Conservation (phyloP, 2,329 filamentous ascomycete species). For the Aspergillus amoenus region DNA sequence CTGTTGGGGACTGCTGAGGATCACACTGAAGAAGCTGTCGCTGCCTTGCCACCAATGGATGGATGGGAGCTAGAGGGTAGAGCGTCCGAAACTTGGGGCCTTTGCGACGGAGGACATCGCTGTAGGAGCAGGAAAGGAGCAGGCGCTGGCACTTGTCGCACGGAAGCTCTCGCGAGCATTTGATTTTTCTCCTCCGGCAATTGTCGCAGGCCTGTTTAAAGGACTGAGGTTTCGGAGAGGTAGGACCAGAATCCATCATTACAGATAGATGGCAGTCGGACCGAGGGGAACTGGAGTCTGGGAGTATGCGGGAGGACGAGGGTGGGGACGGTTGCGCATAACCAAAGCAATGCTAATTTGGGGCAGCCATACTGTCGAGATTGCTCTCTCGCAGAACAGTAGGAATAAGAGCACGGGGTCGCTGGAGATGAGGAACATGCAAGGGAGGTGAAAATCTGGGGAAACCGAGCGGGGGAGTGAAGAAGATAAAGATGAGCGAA, state of each 20-base stretch:
- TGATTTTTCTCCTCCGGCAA: slow-evolving; percentile 45
- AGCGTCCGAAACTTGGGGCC: slow-evolving; percentile 41
- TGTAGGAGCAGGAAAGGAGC: slow-evolving; percentile 41
- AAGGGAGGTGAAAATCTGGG: slow-evolving; percentile 15
- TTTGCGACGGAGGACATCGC: slow-evolving; percentile 38
- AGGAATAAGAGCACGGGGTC: background rate
- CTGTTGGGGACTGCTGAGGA: slow-evolving; percentile 15
- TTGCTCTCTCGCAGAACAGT: background rate
- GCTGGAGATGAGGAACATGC: background rate
- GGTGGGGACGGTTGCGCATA: background rate
- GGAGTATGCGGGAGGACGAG: background rate
- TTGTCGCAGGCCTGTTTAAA: slow-evolving; percentile 42
- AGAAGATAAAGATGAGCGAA: slow-evolving; percentile 6
- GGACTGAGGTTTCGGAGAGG: slow-evolving; percentile 21
- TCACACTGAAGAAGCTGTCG: slow-evolving; percentile 16
- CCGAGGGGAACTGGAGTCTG: no score
- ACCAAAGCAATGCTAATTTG: background rate
- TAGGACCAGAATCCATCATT: slow-evolving; percentile 24
- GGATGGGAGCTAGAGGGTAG: slow-evolving; percentile 38
- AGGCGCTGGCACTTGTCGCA: slow-evolving; percentile 43
- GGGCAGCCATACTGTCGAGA: background rate
- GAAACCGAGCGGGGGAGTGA: slow-evolving; percentile 14
- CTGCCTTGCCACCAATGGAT: slow-evolving; percentile 29
- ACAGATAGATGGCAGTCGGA: background rate
- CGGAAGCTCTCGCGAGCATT: slow-evolving; percentile 41